Percentiles rank a stretch among this genome's conserved stretches.
Conservation (phyloP, 306 rosid genomes). For the Chamaecrista fasciculata region DNA sequence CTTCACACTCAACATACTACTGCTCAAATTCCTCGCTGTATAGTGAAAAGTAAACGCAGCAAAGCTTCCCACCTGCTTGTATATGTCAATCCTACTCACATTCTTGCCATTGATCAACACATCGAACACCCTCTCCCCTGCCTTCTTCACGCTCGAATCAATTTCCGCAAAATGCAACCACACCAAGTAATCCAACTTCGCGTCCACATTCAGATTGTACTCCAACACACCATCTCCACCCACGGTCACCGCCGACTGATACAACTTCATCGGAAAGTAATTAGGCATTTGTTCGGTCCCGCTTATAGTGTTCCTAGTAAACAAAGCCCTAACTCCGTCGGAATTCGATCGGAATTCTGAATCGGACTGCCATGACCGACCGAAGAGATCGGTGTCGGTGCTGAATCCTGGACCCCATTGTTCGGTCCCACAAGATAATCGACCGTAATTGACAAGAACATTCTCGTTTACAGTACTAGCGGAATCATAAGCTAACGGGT, state of each 20-base stretch:
- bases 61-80: constrained; percentile 62
- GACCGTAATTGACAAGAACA: constrained; percentile 76
- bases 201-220: constrained; percentile 70
- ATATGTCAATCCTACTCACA: constrained; percentile 66
- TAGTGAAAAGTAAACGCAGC: constrained; percentile 73
- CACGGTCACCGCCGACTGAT: constrained; percentile 55
- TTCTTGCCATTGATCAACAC: constrained; percentile 58
- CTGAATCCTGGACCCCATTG: constrained; percentile 94
- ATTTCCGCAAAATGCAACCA: constrained; percentile 95
- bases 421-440: constrained; percentile 66
- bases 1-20: constrained; percentile 52
- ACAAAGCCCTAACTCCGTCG: constrained; percentile 13
- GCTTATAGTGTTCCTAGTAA: constrained; percentile 41
- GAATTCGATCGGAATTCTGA: constrained; percentile 17
- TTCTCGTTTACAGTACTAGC: constrained; percentile 22
- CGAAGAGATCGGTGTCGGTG: constrained; percentile 63
- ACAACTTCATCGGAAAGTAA: constrained; percentile 71
- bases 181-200: constrained; percentile 80
- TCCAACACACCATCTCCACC: constrained; percentile 45
- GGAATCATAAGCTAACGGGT: constrained; percentile 62
- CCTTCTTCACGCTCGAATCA: constrained; percentile 53
- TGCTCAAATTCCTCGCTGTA: constrained; percentile 77
- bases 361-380: constrained; percentile 90
- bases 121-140: constrained; percentile 75
- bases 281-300: constrained; percentile 66